Conservation (phyloP, 441 rosid genomes). For the Pelargonium hybrid region DNA sequence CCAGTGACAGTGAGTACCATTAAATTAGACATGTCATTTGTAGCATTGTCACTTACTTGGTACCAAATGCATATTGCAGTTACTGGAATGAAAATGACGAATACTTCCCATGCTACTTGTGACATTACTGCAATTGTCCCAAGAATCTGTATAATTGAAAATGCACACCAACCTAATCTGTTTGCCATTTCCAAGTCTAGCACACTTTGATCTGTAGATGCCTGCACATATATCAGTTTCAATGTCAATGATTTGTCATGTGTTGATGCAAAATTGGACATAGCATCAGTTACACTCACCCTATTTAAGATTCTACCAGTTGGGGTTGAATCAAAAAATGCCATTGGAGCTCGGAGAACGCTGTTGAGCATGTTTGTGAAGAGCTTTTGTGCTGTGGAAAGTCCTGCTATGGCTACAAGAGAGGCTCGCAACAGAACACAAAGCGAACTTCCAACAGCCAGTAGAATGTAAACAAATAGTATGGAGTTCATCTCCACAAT, state of each 20-base stretch:
- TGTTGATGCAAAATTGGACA: neutral
- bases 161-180: conserved; percentile 84
- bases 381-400: conserved; percentile 68
- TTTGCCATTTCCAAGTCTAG: conserved; percentile 76
- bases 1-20: neutral
- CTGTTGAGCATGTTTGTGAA: conserved; percentile 74
- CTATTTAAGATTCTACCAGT: conserved; percentile 91
- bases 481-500: conserved; percentile 42
- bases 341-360: conserved; percentile 77
- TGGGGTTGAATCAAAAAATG: conserved; percentile 94
- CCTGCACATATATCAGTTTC: conserved; percentile 29
- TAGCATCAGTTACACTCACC: conserved; percentile 31
- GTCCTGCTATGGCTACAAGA: conserved; percentile 59
- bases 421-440: conserved; percentile 67
- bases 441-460: conserved; percentile 61
- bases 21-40: neutral
- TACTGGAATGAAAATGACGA: conserved; percentile 90
- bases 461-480: conserved; percentile 56
- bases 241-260: too few species aligned
- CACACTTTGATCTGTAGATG: conserved; percentile 88
- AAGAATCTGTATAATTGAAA: conserved; percentile 65
- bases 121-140: conserved; percentile 92
- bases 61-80: conserved; percentile 89
- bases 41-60: conserved; percentile 44
- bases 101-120: conserved; percentile 97